Evolutionary conservation across 2,329 filamentous ascomycete species (phyloP).

Genomic region (Arthrobotrys conoides): DNA sequence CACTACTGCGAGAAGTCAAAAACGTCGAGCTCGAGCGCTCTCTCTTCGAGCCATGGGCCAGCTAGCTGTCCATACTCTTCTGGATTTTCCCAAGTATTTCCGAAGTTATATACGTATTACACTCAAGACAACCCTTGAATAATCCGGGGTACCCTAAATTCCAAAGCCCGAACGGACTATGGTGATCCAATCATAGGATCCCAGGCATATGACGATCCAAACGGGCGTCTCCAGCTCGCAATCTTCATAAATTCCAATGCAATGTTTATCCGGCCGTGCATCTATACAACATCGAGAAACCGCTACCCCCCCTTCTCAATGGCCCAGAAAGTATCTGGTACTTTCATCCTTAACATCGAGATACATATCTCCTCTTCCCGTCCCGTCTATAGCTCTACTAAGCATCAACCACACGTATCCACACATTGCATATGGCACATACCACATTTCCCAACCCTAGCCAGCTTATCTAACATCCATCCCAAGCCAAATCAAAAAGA

Average conservation of each 20-base stretch:
- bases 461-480: conserved; percentile 21
- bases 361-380: conserved; percentile 36
- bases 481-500: conserved; percentile 1
- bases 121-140: conserved; percentile 13
- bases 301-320: background rate
- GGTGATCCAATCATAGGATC: conserved; percentile 5
- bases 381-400: conserved; percentile 29
- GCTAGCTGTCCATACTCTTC: background rate
- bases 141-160: conserved; percentile 20
- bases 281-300: background rate
- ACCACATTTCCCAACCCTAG: background rate
- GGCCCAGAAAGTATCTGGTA: conserved; percentile 35
- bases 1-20: conserved; percentile 49
- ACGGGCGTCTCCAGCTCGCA: conserved; percentile 19
- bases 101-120: conserved; percentile 2
- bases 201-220: conserved; percentile 13
- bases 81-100: conserved; percentile 5
- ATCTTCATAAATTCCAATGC: conserved; percentile 24
- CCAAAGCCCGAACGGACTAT: conserved; percentile 5
- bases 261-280: conserved; percentile 25
- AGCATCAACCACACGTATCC: conserved; percentile 35
- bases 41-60: background rate
- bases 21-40: conserved; percentile 23
- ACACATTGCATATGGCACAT: conserved; percentile 20
- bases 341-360: conserved; percentile 22